A percentile compares a stretch with the other conserved stretches of the same genome.
Evolutionary conservation across 345 rosid genomes (phyloP).

Genomic region (Murraya koenigii): DNA sequence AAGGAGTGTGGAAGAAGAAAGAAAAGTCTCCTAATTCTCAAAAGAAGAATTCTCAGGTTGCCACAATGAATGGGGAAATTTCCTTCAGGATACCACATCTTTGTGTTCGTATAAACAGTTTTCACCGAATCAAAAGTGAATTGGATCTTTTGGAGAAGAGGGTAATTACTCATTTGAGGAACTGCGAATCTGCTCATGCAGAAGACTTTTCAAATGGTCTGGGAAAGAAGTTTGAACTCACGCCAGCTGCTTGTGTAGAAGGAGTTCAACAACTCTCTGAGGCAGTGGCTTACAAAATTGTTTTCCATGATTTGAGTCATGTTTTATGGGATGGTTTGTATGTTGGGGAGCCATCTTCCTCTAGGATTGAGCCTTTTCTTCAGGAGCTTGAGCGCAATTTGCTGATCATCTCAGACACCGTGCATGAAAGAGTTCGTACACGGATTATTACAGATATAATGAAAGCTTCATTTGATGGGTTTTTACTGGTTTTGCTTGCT

Average conservation of each 20-base stretch:
- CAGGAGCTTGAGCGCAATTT: constrained; percentile 73
- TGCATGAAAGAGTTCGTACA: constrained; percentile 80
- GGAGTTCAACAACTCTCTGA: constrained; percentile 89
- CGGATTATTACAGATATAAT: constrained; percentile 73
- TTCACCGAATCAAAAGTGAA: constrained; percentile 74
- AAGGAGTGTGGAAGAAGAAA: constrained; percentile 92
- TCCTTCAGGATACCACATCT: constrained; percentile 71
- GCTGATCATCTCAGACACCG: constrained; percentile 58
- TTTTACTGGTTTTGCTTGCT: constrained; percentile 84
- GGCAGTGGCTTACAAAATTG: constrained; percentile 72
- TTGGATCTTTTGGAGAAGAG: constrained; percentile 79
- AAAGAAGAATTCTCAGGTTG: constrained; percentile 77
- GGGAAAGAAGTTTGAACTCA: constrained; percentile 78
- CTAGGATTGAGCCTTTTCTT: constrained; percentile 73
- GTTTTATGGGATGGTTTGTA: constrained; percentile 89
- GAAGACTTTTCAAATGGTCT: constrained; percentile 87
- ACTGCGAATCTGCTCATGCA: constrained; percentile 81
- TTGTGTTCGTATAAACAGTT: constrained; percentile 74
- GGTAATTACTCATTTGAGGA: constrained; percentile 83
- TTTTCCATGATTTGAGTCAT: constrained; percentile 81
- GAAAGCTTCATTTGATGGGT: constrained; percentile 93
- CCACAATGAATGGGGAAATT: constrained; percentile 56
- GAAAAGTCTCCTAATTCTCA: constrained; percentile 66
- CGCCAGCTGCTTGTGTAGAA: constrained; percentile 81
- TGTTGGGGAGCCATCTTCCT: constrained; percentile 68